Base-by-base conservation (phyloP, 2,329 filamentous ascomycete genomes). In the Aspergillus tubingensis region DNA sequence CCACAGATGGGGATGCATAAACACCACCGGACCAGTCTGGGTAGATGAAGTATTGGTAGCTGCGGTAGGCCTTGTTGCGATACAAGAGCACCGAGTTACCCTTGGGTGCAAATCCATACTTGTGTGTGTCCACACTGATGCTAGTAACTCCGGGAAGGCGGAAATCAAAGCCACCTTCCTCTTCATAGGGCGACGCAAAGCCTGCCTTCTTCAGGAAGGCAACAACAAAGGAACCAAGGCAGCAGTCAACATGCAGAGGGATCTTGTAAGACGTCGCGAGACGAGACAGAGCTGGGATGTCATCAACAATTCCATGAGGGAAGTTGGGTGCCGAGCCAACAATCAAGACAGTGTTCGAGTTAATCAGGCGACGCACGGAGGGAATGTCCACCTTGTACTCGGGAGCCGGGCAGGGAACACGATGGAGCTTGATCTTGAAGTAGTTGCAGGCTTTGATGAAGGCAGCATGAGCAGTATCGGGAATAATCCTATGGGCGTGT, bases 61-160 rank as follows among this genome's bases (percentile, higher is more conserved):
- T 87, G 68, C 95, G 88, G 66, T 96, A 85, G 50, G 85, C 80
- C 36, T 88, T 85, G 49, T 87, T 90, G 69, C 95, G 91, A 83
- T 99, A 99, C 44, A 99, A 84, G 13, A 96, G 84, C 1, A 92
- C 95, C 55, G 90, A 95, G 83, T 96, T 99, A 67, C 95, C 95
- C 81, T 99, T 99, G 56, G 95, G 95, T 1, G 95, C 95, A 74
- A 99, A 99, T 39, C 95, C 95, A 75, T 99, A 99, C 77, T 99
- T 99, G 85, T 99, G 95, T 2, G 95, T 99, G 76, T 99, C 95
- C 76, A 93, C 96, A 67, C 88, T 92, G 76, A 99, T 98, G 76
- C 90, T 94, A 3, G 94, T 97, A 39, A 99, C 95, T 69, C 95
- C 95, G 67, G 91, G 92, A 61, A 96, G 87, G 58, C 91, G 88